phyloP scores from a whole-genome alignment of 352 stramenopile genomes.

The Hyaloperonospora arabidopsidis region DNA sequence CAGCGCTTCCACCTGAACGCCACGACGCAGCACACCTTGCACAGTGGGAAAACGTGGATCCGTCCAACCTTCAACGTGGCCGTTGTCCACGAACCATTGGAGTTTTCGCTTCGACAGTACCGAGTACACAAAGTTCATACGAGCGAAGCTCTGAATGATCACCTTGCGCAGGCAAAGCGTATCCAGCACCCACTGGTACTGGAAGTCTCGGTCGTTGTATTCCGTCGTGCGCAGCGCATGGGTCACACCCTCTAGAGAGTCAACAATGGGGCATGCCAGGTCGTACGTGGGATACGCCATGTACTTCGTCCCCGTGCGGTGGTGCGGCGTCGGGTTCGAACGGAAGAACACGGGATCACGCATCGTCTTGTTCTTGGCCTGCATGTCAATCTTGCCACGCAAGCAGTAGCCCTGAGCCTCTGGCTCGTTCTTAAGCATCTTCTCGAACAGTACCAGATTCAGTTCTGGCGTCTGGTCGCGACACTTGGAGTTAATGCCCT shows the following conservation, averaged over 20 bases:
- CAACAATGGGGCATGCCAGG: constrained; percentile 98
- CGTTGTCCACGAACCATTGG: constrained; percentile 98
- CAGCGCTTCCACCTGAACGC: constrained; percentile 92
- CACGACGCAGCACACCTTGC: constrained; percentile 92
- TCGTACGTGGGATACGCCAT: constrained; percentile 99
- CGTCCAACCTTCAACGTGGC: constrained; percentile 94
- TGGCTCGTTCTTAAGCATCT: constrained; percentile 91
- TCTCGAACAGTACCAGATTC: constrained; percentile 93
- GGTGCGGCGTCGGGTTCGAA: constrained; percentile 74
- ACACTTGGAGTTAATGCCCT: constrained; percentile 87
- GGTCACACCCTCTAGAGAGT: constrained; percentile 98
- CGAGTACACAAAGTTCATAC: constrained; percentile 99
- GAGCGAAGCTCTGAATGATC: constrained; percentile 92
- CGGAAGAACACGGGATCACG: constrained; percentile 87
- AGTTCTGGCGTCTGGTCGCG: constrained; percentile 79
- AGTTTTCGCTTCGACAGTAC: constrained; percentile 99
- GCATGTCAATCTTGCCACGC: constrained; percentile 93
- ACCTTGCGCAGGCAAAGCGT: constrained; percentile 81
- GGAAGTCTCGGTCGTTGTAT: constrained; percentile 98
- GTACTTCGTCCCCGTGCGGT: constrained; percentile 92
- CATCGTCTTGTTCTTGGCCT: constrained; percentile 86
- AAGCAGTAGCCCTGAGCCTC: constrained; percentile 71
- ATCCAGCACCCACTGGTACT: constrained; percentile 94
- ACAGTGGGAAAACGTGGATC: constrained; percentile 99
- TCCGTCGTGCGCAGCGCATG: constrained; percentile 98